Evolutionary conservation across 768 basidiomycete species (phyloP), one percentile per base, ranked within the genome.

Genomic region (Pholiota conissans): DNA sequence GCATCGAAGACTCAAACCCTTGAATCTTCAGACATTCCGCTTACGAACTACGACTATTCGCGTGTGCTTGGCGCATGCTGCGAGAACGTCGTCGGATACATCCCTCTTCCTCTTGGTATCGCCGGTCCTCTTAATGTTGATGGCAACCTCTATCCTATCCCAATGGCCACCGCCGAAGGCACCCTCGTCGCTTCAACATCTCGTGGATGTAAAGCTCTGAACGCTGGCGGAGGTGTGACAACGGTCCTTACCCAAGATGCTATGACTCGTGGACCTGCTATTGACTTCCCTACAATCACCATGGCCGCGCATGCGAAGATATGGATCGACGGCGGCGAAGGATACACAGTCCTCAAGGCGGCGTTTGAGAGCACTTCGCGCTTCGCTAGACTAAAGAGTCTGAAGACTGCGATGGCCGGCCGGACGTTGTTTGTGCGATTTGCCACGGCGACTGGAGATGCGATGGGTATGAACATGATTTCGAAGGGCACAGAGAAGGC

Each of bases 391-490:
- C 72, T 99, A 50, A 86, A 89, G 73, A 81, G 80, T 55, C 77
- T 98, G 65, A 96, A 96, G 81, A 87, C 87, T 47, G 91, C 89
- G 4, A 76, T 98, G 71, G 97, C 97, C 5, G 97, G 97, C 5
- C 84, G 97, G 39, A 96, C 94, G 35, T 76, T 99, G 35, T 99
- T 87, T 69, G 87, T 98, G 22, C 85, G 97, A 47, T 98, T 99
- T 68, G 90, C 91, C 57, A 97, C 95, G 13, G 87, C 85, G 54
- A 98, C 97, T 0, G 97, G 95, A 28, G 96, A 98, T 67, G 96
- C 97, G 39, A 99, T 98, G 96, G 97, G 97, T 16, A 99, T 99
- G 97, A 99, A 99, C 79, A 99, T 98, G 97, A 97, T 98, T 68
- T 92, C 90, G 8, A 99, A 99, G 75, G 97, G 95, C 2, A 95